Evolutionary conservation across 768 basidiomycete genomes (phyloP).

Genomic region (Termitomyces sp.): DNA sequence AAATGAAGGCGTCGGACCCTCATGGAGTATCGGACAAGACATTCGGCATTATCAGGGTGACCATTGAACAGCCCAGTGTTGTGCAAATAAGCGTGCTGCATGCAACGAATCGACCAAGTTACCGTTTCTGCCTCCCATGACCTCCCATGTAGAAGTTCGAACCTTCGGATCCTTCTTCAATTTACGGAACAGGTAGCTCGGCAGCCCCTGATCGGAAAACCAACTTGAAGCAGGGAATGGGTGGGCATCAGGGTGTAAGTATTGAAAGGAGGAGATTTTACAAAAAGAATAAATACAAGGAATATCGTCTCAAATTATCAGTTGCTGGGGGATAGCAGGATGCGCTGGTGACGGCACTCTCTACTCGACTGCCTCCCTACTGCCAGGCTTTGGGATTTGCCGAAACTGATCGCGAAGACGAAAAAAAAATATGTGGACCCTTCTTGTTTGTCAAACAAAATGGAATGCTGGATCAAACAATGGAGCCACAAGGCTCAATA

Average conservation of each 20-base stretch:
- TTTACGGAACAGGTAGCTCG: neutral
- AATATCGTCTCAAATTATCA: neutral
- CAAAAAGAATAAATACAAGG: neutral
- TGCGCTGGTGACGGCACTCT: neutral
- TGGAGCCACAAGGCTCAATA: neutral
- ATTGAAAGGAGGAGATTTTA: neutral
- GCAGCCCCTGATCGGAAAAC: too few species aligned
- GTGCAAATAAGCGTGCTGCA: too few species aligned
- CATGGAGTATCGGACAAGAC: neutral
- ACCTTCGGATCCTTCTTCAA: neutral
- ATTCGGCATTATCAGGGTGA: neutral
- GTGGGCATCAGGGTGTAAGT: neutral
- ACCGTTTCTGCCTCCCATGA: neutral
- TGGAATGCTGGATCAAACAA: neutral
- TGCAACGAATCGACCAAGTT: too few species aligned
- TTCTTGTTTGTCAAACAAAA: constrained; percentile 3
- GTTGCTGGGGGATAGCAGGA: neutral
- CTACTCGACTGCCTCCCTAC: too few species aligned
- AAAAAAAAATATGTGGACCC: neutral
- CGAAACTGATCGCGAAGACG: neutral
- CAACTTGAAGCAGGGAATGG: too few species aligned
- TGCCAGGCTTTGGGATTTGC: neutral
- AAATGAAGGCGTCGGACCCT: neutral
- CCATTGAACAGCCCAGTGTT: too few species aligned
- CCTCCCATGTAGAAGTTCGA: neutral